Base-by-base conservation (phyloP, 345 rosid species). In the Noccaea bulbosa region DNA sequence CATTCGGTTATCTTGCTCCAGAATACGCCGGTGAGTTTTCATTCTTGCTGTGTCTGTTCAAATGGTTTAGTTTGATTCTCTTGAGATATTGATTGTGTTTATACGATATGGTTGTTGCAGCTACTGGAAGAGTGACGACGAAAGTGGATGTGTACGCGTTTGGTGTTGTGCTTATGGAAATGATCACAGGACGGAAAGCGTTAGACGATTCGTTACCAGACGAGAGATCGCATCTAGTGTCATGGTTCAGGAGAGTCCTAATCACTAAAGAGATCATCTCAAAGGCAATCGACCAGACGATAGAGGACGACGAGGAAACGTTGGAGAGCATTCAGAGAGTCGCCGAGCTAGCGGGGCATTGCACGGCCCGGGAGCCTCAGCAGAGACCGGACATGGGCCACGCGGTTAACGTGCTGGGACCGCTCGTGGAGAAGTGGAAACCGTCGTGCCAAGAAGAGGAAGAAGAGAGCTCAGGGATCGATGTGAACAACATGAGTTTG, bases 311-410 rank as follows among this genome's bases (percentile, higher is more conserved):
- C 1, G 90, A 86, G 50, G 95, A 88, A 73, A 83, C 92, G 44
- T n/a, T 86, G 43, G 87, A 65, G 38, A 87, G 85, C 75, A 83
- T 93, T 30, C 67, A 52, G 73, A 83, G 77, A 62, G 96, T 87
- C 15, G 92, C 88, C 8, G 91, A 93, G 78, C 83, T 93, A 15
- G 97, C 98, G 8, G 97, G 92, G 30, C 93, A 93, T 37, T 93
- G 97, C 85, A 93, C 98, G 22, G 88, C 88, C 2, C 80, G 89
- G 0, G 97, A 93, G 65, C 97, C 97, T 2, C 54, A 75, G 54
- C 98, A 84, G 55, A 82, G 96, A 82, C 98, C 98, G 0, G 97
- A 90, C 76, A 90, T 93, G 89, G 94, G 97, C 11, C 93, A 90
- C 17, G 96, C 89, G 0, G 98, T 93, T 17, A 85, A 85, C 51